Evolutionary conservation across 495 filamentous ascomycete species (phyloP).

Genomic region (Glutinoglossum americanum): DNA sequence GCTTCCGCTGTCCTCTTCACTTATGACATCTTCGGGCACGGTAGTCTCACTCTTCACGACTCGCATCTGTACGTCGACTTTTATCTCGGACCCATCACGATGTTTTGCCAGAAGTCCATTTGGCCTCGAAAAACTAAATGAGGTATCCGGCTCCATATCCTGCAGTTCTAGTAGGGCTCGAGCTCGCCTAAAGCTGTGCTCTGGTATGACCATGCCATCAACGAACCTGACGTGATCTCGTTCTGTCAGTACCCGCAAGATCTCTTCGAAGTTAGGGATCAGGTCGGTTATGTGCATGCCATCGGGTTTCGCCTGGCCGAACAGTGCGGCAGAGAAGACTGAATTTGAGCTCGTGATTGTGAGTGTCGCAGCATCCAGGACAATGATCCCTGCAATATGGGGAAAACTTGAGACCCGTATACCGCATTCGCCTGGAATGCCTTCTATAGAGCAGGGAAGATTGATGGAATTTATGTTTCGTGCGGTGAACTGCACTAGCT

Average conservation of each 20-base stretch:
- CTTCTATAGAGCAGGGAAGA: constrained; percentile 58
- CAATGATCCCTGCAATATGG: constrained; percentile 92
- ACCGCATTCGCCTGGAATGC: constrained; percentile 36
- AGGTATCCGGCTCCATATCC: constrained; percentile 56
- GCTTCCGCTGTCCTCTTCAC: constrained; percentile 22
- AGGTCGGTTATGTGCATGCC: constrained; percentile 57
- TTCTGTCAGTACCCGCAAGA: constrained; percentile 59
- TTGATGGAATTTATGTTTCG: constrained; percentile 47
- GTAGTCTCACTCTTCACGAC: constrained; percentile 72
- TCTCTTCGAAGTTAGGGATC: constrained; percentile 69
- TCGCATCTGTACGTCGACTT: constrained; percentile 86
- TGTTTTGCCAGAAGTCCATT: constrained; percentile 69
- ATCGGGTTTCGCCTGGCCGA: constrained; percentile 67
- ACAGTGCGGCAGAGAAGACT: constrained; percentile 78
- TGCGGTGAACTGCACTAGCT: constrained; percentile 61
- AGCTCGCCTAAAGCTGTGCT: constrained; percentile 84
- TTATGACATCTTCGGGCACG: constrained; percentile 23
- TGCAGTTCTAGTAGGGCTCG: constrained; percentile 60
- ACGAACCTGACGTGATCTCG: constrained; percentile 64
- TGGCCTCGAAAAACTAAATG: constrained; percentile 54
- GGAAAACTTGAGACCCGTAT: constrained; percentile 81
- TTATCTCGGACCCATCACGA: constrained; percentile 72
- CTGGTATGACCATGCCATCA: constrained; percentile 92
- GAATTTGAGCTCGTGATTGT: constrained; percentile 81
- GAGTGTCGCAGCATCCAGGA: constrained; percentile 53